A percentile compares a stretch with the other conserved stretches of the same genome.
These are phyloP conservation scores for Diaporthe sp. DNA, from an alignment of 2,329 filamentous ascomycete genomes.

Conservation along the genomic window DNA sequence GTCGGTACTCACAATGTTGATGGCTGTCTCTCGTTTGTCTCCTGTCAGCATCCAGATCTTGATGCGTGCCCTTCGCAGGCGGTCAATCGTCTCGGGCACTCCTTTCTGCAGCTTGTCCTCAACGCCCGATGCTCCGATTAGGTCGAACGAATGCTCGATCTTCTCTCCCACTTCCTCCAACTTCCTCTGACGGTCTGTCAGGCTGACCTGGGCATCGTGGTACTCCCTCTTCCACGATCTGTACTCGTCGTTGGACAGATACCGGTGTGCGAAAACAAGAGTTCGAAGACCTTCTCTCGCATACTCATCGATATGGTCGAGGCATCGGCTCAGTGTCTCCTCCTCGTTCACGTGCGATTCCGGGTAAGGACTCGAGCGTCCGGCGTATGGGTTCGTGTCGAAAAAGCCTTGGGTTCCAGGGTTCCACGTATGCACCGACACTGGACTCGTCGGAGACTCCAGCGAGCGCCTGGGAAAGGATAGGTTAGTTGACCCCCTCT, in stretches of 20 bases:
- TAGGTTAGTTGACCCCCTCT: slow-evolving; percentile 57
- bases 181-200: slow-evolving; percentile 79
- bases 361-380: background rate
- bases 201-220: slow-evolving; percentile 82
- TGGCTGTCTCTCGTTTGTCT: slow-evolving; percentile 88
- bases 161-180: slow-evolving; percentile 85
- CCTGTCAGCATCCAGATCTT: slow-evolving; percentile 95
- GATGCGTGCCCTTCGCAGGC: slow-evolving; percentile 84
- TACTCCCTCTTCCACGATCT: slow-evolving; percentile 87
- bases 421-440: background rate
- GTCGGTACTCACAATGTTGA: slow-evolving; percentile 73
- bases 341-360: slow-evolving; percentile 60
- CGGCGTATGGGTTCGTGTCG: background rate
- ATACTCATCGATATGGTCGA: slow-evolving; percentile 90
- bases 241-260: slow-evolving; percentile 76
- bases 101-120: slow-evolving; percentile 90
- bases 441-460: slow-evolving; percentile 67
- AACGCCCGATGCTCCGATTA: slow-evolving; percentile 88
- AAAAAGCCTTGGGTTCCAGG: slow-evolving; percentile 59
- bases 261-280: slow-evolving; percentile 83
- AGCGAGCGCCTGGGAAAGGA: slow-evolving; percentile 55
- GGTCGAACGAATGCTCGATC: slow-evolving; percentile 82
- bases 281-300: slow-evolving; percentile 88
- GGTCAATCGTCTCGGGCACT: slow-evolving; percentile 90
- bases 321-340: slow-evolving; percentile 82